A percentile compares a stretch with the other conserved stretches of the same genome.
These are phyloP conservation scores for Linnemannia exigua DNA, from an alignment of 192 early-diverging fungal species.

Conservation along the genomic window DNA sequence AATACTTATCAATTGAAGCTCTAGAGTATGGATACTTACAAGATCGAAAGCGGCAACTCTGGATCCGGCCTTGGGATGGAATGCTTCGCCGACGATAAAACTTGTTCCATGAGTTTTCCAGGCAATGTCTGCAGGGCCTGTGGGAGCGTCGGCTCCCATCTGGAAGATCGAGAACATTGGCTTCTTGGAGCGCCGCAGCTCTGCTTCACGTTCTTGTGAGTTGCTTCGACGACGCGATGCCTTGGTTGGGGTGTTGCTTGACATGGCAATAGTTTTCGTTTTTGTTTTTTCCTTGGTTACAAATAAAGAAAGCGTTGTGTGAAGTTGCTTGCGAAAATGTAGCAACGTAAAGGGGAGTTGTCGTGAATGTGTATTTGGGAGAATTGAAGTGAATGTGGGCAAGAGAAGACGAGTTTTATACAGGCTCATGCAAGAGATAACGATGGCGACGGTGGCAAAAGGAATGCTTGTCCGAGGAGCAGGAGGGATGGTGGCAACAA, in stretches of 20 bases:
- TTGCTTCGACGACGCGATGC: constrained; percentile 4
- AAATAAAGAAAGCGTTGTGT: not conserved
- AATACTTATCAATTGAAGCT: not conserved
- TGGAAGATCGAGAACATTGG: constrained; percentile 50
- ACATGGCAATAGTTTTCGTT: not conserved
- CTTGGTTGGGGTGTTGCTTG: constrained; percentile 6
- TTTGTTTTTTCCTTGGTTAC: not conserved
- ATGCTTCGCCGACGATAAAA: constrained; percentile 52
- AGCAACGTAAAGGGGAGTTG: not conserved
- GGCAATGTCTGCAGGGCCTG: constrained; percentile 16
- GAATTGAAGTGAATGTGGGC: not conserved
- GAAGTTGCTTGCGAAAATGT: not conserved
- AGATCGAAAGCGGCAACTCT: constrained; percentile 82
- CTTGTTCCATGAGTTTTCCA: constrained; percentile 39
- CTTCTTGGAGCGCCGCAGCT: constrained; percentile 23
- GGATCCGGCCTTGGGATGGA: constrained; percentile 18
- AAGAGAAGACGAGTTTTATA: not conserved
- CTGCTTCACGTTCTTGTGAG: not conserved
- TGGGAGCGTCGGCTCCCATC: constrained; percentile 6
- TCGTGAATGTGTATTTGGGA: not conserved
- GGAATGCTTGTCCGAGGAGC: not conserved
- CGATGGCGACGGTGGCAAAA: not conserved
- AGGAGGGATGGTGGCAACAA: not conserved
- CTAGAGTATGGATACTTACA: constrained; percentile 24
- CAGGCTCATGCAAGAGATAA: not conserved